Conservation (phyloP, 2,329 filamentous ascomycete species). For the Beauveria sp. region DNA sequence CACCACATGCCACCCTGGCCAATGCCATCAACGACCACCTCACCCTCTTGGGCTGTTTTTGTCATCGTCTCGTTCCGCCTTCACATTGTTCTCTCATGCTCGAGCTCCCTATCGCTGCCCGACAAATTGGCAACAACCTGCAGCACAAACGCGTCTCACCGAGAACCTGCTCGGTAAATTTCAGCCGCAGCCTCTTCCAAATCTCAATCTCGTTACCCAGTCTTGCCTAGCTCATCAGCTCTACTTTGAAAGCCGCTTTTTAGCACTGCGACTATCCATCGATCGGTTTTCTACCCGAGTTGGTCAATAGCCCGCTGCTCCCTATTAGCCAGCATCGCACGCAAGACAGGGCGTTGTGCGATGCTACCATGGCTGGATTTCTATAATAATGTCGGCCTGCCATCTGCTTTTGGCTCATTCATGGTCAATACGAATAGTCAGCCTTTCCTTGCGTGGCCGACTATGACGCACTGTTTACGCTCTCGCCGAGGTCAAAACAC, state of each 20-base stretch:
- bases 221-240: not conserved
- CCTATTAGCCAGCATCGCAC: not conserved
- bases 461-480: not conserved
- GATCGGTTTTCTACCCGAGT: not conserved
- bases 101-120: not conserved
- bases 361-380: not conserved
- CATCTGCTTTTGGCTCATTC: not conserved
- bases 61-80: not conserved
- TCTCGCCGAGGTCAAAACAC: not conserved
- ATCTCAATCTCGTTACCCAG: not conserved
- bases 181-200: not conserved
- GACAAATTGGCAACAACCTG: not conserved
- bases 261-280: conserved; percentile 1
- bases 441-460: not conserved
- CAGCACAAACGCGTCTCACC: not conserved
- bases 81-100: not conserved
- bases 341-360: not conserved
- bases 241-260: not conserved
- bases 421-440: not conserved
- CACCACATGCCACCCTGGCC: not conserved
- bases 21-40: conserved; percentile 2
- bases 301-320: not conserved
- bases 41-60: not conserved
- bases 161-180: not conserved
- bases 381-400: not conserved